These are phyloP conservation scores for Cytidiella melzeri DNA, from an alignment of 768 basidiomycete genomes.

Conservation along the genomic window DNA sequence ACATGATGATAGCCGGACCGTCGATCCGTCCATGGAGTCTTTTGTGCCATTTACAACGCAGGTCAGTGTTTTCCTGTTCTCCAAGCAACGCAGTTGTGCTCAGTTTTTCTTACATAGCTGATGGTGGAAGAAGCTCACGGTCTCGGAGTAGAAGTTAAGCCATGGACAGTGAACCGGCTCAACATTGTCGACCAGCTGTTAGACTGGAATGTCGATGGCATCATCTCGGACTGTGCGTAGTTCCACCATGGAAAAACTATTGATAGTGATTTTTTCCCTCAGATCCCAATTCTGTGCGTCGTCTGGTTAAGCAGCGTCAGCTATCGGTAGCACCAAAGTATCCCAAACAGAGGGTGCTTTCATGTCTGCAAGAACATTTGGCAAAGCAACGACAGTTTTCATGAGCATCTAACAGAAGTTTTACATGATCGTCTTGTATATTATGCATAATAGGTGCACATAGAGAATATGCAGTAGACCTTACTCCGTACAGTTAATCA, in stretches of 20 bases:
- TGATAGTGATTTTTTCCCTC: too few species aligned
- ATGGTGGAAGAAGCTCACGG: conserved; percentile 67
- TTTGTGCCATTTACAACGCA: conserved; percentile 56
- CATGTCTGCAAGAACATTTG: conserved; percentile 53
- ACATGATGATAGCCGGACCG: conserved; percentile 31
- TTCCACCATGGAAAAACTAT: too few species aligned
- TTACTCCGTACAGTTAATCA: background rate
- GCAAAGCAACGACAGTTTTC: conserved; percentile 20
- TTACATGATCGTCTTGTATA: background rate
- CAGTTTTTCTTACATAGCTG: conserved; percentile 18
- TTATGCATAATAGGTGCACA: background rate
- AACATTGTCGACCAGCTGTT: conserved; percentile 56
- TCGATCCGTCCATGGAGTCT: conserved; percentile 38
- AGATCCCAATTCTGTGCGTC: conserved; percentile 54
- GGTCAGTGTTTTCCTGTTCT: background rate
- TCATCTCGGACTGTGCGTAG: conserved; percentile 64
- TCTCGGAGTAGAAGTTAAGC: conserved; percentile 57
- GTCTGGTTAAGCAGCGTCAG: conserved; percentile 49
- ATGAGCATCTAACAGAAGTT: background rate
- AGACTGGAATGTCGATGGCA: conserved; percentile 61
- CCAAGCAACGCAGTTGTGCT: conserved; percentile 1
- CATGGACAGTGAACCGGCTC: conserved; percentile 70
- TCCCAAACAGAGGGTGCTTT: conserved; percentile 51
- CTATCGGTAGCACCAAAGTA: conserved; percentile 49
- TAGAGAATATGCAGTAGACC: conserved; percentile 3